Evolutionary conservation across 2,329 filamentous ascomycete species (phyloP), one percentile per base, ranked within the genome.

Genomic region (Thelonectria blattea): DNA sequence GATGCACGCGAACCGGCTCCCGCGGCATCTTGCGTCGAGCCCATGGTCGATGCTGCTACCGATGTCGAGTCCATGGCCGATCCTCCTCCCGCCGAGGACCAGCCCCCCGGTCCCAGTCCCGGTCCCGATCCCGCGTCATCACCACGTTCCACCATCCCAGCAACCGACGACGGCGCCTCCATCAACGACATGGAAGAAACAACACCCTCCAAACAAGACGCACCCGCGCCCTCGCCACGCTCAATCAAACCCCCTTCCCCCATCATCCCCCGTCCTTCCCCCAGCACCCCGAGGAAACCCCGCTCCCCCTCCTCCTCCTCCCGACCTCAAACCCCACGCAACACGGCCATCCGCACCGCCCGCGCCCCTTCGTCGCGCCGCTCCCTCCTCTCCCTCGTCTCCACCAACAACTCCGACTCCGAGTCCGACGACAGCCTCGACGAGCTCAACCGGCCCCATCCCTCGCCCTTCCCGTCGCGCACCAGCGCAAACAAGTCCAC

Each of bases 321-420:
- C 15, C 72, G 66, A 9, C 74, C 73, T 1, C 68, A 63, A 42
- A 73, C 72, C 5, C 71, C 68, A 22, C 62, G 70, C 2, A 69
- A 65, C 3, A 64, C 65, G 5, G 57, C 68, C 47, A 68, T 65
- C 49, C 68, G 54, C 47, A 65, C 74, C 51, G 70, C 54, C n/a
- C 67, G 61, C 11, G 65, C 63, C 7, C 68, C 75, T 1, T 74
- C 72, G 3, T 72, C 74, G 48, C 71, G 69, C 24, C 73, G 69
- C 58, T 76, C 79, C 47, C 72, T 82, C 52, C 72, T 81, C 46
- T 81, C 80, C 22, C 75, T 83, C 58, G 66, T 80, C 11, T 75
- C 79, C 7, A 74, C 77, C 64, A 72, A 72, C 20, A 78, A 80
- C 53, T 78, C 78, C 22, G 77, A 80, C 30, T 74, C 76, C 3